These are phyloP conservation scores for Fusarium tjaetaba DNA, from an alignment of 2,329 filamentous ascomycete species.

Conservation along the genomic window DNA sequence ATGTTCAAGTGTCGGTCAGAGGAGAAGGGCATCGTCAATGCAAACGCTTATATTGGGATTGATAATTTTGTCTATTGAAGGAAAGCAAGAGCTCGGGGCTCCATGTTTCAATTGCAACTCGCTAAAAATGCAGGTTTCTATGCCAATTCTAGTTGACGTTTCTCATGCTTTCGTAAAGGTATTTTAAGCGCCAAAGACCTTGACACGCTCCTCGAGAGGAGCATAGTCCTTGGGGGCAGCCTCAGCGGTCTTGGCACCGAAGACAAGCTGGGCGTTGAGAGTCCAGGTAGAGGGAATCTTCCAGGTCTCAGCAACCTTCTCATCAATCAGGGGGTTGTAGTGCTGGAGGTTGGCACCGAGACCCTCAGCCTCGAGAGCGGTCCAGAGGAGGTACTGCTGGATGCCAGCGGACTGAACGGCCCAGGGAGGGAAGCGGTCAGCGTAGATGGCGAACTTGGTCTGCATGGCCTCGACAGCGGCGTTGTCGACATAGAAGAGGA, in stretches of 20 bases:
- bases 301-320: conserved; percentile 75
- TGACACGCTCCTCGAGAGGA: conserved; percentile 73
- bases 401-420: conserved; percentile 81
- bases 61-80: conserved; percentile 1
- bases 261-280: conserved; percentile 85
- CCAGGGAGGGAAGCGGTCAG: conserved; percentile 83
- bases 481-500: conserved; percentile 89
- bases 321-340: conserved; percentile 88
- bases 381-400: conserved; percentile 82
- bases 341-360: conserved; percentile 92
- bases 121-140: conserved; percentile 24
- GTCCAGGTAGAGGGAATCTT: conserved; percentile 77
- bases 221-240: conserved; percentile 71
- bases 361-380: conserved; percentile 82
- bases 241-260: conserved; percentile 71
- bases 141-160: conserved; percentile 1
- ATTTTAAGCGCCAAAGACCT: conserved; percentile 66
- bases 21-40: background rate
- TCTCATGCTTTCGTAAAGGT: conserved; percentile 4
- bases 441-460: conserved; percentile 76
- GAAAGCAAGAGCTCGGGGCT: background rate
- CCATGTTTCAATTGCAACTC: conserved; percentile 12
- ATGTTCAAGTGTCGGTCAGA: background rate
- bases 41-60: background rate
- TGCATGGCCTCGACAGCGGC: conserved; percentile 72